Evolutionary conservation across 2,329 filamentous ascomycete genomes (phyloP).

Genomic region (Nectriaceae sp.): DNA sequence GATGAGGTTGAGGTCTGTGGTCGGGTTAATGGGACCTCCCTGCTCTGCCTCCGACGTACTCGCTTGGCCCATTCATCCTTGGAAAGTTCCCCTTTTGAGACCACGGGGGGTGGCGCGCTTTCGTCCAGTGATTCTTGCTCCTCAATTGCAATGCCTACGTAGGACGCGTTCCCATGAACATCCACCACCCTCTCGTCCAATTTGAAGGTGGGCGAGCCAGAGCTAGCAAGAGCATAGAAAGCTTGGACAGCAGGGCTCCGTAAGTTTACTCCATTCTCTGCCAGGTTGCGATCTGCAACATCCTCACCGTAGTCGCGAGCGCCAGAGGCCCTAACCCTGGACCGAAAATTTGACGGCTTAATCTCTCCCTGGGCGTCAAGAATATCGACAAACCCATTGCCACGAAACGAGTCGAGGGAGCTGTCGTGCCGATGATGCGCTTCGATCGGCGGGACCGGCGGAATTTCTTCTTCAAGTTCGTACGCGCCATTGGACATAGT

Average conservation of each 20-base stretch:
- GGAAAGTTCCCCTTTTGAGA: constrained; percentile 14
- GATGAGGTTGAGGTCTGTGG: constrained; percentile 15
- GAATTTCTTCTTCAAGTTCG: constrained; percentile 14
- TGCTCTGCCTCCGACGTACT: background rate
- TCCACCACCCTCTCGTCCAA: background rate
- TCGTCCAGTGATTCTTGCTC: constrained; percentile 10
- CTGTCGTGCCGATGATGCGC: constrained; percentile 20
- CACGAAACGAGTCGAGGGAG: constrained; percentile 19
- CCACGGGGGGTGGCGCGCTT: constrained; percentile 17
- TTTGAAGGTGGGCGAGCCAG: background rate
- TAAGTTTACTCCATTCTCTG: constrained; percentile 36
- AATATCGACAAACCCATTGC: constrained; percentile 47
- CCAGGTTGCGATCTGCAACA: constrained; percentile 62
- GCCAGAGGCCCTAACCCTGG: constrained; percentile 52
- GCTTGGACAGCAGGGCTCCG: constrained; percentile 36
- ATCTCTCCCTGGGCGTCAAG: constrained; percentile 60
- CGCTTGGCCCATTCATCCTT: background rate
- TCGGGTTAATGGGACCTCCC: constrained; percentile 3
- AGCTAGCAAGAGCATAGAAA: constrained; percentile 33
- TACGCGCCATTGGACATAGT: background rate
- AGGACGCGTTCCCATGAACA: background rate
- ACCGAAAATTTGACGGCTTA: constrained; percentile 49
- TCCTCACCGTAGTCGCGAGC: constrained; percentile 63
- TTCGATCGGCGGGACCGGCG: constrained; percentile 25
- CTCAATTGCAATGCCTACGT: background rate